phyloP scores from a whole-genome alignment of 257 asterid species.

The Henckelia pumila region DNA sequence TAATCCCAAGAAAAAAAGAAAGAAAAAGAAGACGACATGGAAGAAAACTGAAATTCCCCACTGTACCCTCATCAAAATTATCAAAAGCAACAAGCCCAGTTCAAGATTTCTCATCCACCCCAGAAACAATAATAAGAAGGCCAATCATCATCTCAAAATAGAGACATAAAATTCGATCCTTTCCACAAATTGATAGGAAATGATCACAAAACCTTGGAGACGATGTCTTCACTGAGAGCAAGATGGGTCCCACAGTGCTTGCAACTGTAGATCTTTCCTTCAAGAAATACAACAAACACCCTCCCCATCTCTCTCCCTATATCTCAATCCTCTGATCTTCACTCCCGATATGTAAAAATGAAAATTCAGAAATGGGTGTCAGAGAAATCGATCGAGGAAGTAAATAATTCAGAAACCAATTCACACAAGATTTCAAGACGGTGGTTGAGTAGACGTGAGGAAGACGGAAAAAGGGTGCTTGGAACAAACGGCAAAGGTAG shows the following conservation, averaged over 20 bases:
- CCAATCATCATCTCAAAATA: conserved; percentile 6
- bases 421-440: conserved; percentile 14
- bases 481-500: conserved; percentile 27
- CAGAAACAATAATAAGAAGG: neutral
- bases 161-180: neutral
- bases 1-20: neutral
- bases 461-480: conserved; percentile 20
- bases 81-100: neutral
- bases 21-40: neutral
- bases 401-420: conserved; percentile 14
- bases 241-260: conserved; percentile 87
- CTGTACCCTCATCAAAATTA: neutral
- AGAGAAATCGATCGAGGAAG: conserved; percentile 15
- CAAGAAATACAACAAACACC: conserved; percentile 61
- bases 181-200: conserved; percentile 22
- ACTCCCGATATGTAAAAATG: neutral
- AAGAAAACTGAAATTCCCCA: neutral
- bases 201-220: conserved; percentile 58
- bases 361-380: conserved; percentile 4
- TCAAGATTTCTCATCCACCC: conserved; percentile 5
- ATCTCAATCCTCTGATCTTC: conserved; percentile 8
- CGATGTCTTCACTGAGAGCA: conserved; percentile 58
- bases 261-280: conserved; percentile 85
- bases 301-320: conserved; percentile 59
- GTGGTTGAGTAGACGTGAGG: conserved; percentile 21